Evolutionary conservation across 495 filamentous ascomycete genomes (phyloP), one percentile per base, ranked within the genome.

Genomic region (Cudoniella acicularis): DNA sequence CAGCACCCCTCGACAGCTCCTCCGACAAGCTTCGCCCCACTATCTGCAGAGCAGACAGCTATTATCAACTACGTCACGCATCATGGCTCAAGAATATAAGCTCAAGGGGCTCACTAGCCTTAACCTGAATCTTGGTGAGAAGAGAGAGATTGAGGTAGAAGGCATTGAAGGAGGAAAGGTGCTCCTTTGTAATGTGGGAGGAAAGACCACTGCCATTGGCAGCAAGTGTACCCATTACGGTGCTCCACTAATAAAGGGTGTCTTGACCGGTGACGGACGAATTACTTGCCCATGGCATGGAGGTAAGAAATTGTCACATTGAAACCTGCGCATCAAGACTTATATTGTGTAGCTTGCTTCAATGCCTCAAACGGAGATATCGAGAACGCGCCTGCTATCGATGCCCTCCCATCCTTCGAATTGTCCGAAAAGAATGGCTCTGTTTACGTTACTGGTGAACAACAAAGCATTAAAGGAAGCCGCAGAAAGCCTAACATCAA

Each of bases 201-300:
- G 85, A 58, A 79, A 87, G 57, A 75, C 90, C 27, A 85, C 91
- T 67, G 94, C 92, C 20, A 67, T 92, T 57, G 91, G 88, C 30
- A 75, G 90, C n/a, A 90, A 86, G 50, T 98, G 94, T 73, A 96
- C 95, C 8, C 94, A 97, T 80, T 96, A 93, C 69, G 92, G 89
- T 3, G 94, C 93, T 3, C 95, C 94, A 6, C 75, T 98, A 64
- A 85, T 87, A 61, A 83, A 86, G 49, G 94, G 94, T 36, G 84
- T 98, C 11, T 72, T 98, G 48, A 87, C 89, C 2, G 83, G 83
- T 2, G 86, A 92, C 64, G 94, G 94, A 1, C 75, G 91, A 48
- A 73, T 98, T 27, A 95, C 89, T 16, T 98, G 94, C 70, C 89
- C 92, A 0, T 98, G 95, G 94, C 92, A 96, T 71, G 92, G 92